Conservation (phyloP, 257 asterid species). For the Nicotiana attenuata region DNA sequence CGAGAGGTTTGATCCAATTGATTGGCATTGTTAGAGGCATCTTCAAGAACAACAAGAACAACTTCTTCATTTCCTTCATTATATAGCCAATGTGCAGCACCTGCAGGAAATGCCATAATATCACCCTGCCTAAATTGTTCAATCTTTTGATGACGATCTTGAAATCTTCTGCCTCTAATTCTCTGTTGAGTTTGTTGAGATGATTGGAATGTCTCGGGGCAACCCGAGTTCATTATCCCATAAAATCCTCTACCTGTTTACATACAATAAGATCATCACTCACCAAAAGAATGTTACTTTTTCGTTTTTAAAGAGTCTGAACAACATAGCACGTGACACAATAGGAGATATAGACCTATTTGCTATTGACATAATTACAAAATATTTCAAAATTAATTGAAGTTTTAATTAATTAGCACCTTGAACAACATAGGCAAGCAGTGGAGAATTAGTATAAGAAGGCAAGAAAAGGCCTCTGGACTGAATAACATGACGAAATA, state of each 20-base stretch:
- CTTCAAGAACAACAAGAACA: conserved; percentile 8
- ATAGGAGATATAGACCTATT: too few relatives aligned
- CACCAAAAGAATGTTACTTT: background rate
- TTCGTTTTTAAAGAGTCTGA: too few relatives aligned
- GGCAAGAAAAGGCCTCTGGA: conserved; percentile 49
- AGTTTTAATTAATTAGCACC: conserved; percentile 15
- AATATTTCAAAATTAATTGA: too few relatives aligned
- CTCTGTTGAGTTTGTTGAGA: background rate
- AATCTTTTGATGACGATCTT: conserved; percentile 25
- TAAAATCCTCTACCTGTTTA: conserved; percentile 39
- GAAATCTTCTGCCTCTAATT: background rate
- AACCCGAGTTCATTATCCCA: conserved; percentile 52
- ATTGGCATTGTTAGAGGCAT: conserved; percentile 24
- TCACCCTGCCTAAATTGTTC: conserved; percentile 20
- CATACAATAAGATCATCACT: background rate
- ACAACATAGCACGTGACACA: too few relatives aligned
- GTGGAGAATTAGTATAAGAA: conserved; percentile 50
- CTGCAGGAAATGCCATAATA: conserved; percentile 18
- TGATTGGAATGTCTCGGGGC: conserved; percentile 52
- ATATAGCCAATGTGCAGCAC: conserved; percentile 20
- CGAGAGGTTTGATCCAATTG: conserved; percentile 19
- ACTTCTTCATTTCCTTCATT: conserved; percentile 20
- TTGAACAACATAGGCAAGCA: conserved; percentile 38
- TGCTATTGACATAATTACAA: too few relatives aligned
- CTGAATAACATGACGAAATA: conserved; percentile 30